Base-by-base conservation (phyloP, 2,329 filamentous ascomycete genomes). In the Metarhizium brunneum region DNA sequence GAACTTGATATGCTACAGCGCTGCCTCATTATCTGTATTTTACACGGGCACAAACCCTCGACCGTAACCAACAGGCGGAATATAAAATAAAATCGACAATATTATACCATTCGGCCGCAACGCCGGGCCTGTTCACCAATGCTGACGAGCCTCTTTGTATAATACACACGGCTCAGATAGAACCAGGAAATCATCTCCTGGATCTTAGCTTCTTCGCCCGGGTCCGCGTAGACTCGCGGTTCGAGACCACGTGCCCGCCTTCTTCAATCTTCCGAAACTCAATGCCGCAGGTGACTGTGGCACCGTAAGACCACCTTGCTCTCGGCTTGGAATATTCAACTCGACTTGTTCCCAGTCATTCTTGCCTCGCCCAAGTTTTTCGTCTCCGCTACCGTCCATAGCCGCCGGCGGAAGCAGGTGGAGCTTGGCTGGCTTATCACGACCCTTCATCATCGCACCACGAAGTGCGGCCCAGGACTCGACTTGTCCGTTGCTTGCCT, bases 381-480 rank as follows among this genome's bases (percentile, higher is more conserved):
- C 69, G 6, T 67, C 66, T 2, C 68, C 70, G 25, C 59, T 62
- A 14, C 57, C 61, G 25, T 64, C 66, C 38, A 68, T 48, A 4
- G 64, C 64, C 6, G 70, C 57, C 1, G 63, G 57, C n/a, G 69
- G 67, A 16, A 71, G 55, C 60, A 65, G 59, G 5, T 62, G 47
- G 32, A 63, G 14, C 20, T 64, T 56, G 13, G 57, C 60, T 29
- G 45, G 38, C 43, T 42, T 55, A 52, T 38, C 29, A 29, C 62
- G 62, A 0, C 65, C 65, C 58, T 68, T 74, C 54, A 68, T 64
- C 66, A 73, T 66, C 11, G 68, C 70, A 6, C 68, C 69, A 38
- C 68, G 66, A 0, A 73, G 62, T 3, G 80, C 81, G 0, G 78
- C 76, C 79, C 83, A 84, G 20, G 79, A 82, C 65, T 85, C 83